Conservation (phyloP, 331 rosid species). For the Acacia pycnantha region DNA sequence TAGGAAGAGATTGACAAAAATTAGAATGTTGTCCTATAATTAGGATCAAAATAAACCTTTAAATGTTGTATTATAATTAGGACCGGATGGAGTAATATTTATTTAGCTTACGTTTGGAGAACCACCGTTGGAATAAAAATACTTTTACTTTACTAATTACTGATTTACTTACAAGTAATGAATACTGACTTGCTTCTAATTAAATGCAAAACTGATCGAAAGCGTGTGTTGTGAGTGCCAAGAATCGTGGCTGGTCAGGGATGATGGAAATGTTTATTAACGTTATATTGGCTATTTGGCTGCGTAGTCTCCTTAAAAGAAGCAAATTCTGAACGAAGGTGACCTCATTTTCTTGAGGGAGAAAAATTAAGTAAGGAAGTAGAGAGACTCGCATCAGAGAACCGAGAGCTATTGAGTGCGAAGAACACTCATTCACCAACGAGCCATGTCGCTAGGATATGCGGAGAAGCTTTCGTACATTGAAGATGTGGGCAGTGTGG, state of each 20-base stretch:
- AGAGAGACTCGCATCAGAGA: neutral
- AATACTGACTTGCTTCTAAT: neutral
- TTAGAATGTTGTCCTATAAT: no score
- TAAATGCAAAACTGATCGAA: neutral
- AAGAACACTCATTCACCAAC: slow-evolving; percentile 9
- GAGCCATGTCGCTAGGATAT: slow-evolving; percentile 86
- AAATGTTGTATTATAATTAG: no score
- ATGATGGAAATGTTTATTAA: neutral
- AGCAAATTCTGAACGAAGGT: neutral
- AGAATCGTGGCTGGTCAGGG: neutral
- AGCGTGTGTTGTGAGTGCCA: neutral
- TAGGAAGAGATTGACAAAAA: no score
- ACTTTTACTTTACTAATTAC: neutral
- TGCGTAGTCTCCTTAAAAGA: slow-evolving; percentile 51
- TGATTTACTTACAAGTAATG: neutral
- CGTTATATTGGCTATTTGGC: slow-evolving; percentile 14
- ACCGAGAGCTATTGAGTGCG: slow-evolving; percentile 27
- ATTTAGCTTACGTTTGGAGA: neutral
- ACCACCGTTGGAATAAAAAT: neutral
- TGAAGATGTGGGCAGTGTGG: slow-evolving; percentile 94
- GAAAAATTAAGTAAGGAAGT: neutral
- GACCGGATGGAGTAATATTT: no score
- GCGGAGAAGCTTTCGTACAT: slow-evolving; percentile 98
- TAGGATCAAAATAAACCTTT: no score
- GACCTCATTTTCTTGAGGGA: neutral